These are phyloP conservation scores for Geopyxis carbonaria DNA, from an alignment of 495 filamentous ascomycete species.

Conservation along the genomic window DNA sequence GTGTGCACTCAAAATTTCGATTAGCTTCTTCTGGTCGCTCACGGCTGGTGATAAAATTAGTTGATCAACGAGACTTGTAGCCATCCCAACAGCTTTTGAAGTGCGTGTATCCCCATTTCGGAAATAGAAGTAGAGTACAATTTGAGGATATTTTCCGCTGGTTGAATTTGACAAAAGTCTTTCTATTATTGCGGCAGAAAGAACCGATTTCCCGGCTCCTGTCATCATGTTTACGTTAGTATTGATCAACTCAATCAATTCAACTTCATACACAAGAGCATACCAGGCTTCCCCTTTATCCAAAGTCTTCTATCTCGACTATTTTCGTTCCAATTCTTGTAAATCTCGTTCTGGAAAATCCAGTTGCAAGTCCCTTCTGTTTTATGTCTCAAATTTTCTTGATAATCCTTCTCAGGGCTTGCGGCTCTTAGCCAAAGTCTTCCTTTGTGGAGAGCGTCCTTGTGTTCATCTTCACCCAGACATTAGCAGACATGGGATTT, in stretches of 20 bases:
- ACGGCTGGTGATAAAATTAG: background rate
- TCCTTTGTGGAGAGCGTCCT: background rate
- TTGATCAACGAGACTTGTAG: slow-evolving; percentile 2
- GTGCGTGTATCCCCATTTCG: slow-evolving; percentile 1
- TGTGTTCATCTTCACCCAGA: no score
- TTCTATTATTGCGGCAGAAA: slow-evolving; percentile 1
- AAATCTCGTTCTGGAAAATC: slow-evolving; percentile 1
- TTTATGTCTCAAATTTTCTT: background rate
- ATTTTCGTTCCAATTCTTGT: background rate
- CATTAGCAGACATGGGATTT: no score
- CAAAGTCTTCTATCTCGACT: background rate
- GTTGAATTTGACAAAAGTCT: background rate
- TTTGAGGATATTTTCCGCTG: background rate
- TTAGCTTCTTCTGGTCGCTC: background rate
- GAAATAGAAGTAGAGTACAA: slow-evolving; percentile 6
- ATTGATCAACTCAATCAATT: background rate
- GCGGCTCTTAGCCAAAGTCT: slow-evolving; percentile 1
- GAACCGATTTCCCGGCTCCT: slow-evolving; percentile 7
- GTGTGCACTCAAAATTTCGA: background rate
- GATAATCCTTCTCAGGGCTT: background rate
- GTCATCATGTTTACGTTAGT: background rate
- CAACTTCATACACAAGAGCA: background rate
- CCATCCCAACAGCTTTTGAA: slow-evolving; percentile 1
- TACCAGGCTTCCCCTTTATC: slow-evolving; percentile 6
- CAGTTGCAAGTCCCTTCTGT: slow-evolving; percentile 4